phyloP scores from a whole-genome alignment of 2,329 filamentous ascomycete genomes.

The Monascus ruber region DNA sequence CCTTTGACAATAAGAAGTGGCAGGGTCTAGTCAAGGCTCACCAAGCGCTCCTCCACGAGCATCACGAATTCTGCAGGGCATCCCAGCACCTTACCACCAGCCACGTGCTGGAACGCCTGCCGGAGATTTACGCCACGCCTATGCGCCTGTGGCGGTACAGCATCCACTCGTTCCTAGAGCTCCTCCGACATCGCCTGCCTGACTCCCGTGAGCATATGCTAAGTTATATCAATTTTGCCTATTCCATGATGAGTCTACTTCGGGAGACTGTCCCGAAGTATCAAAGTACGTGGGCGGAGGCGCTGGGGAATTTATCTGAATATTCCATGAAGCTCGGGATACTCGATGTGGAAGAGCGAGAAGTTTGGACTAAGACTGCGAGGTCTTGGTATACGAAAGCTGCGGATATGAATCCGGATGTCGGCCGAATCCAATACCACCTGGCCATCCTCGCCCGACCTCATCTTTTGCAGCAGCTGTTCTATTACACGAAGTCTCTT shows the following conservation, averaged over 20 bases:
- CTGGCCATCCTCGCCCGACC: slow-evolving; percentile 57
- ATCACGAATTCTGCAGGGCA: slow-evolving; percentile 77
- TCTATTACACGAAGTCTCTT: slow-evolving; percentile 48
- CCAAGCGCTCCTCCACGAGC: slow-evolving; percentile 66
- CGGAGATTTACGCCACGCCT: slow-evolving; percentile 80
- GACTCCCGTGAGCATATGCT: slow-evolving; percentile 79
- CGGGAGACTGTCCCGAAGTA: slow-evolving; percentile 78
- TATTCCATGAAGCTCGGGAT: slow-evolving; percentile 92
- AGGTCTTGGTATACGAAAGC: slow-evolving; percentile 76
- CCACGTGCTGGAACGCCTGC: slow-evolving; percentile 53
- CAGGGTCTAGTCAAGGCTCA: slow-evolving; percentile 74
- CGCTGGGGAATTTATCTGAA: slow-evolving; percentile 70
- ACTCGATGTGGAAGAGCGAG: slow-evolving; percentile 59
- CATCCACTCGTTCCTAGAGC: slow-evolving; percentile 73
- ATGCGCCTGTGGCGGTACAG: slow-evolving; percentile 90
- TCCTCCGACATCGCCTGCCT: slow-evolving; percentile 63
- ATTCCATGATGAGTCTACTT: slow-evolving; percentile 77
- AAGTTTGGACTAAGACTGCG: slow-evolving; percentile 71
- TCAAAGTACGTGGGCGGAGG: slow-evolving; percentile 87
- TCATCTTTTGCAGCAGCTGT: slow-evolving; percentile 46
- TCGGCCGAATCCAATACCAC: slow-evolving; percentile 78
- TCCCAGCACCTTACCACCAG: slow-evolving; percentile 74
- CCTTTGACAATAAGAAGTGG: slow-evolving; percentile 59
- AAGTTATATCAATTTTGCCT: slow-evolving; percentile 77
- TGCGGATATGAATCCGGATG: slow-evolving; percentile 61